Percentiles rank a stretch among this genome's conserved stretches.
Evolutionary conservation across 495 filamentous ascomycete genomes (phyloP).

Genomic region (Corynascus novoguineensis): DNA sequence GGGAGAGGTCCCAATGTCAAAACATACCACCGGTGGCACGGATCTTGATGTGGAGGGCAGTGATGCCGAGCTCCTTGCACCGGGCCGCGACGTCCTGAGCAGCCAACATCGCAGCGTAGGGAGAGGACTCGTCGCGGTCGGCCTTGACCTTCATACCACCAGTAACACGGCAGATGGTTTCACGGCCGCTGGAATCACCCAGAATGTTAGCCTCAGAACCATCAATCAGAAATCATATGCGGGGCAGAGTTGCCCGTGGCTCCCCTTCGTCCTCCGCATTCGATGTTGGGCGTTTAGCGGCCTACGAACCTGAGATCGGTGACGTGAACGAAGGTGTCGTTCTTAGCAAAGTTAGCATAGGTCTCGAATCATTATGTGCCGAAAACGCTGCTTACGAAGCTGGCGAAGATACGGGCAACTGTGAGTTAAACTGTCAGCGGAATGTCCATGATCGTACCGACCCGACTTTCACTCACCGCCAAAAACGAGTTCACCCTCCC

Average conservation of each 20-base stretch:
- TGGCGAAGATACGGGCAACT: constrained; percentile 98
- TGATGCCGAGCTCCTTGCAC: constrained; percentile 99
- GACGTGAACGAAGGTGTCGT: constrained; percentile 80
- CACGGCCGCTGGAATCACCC: constrained; percentile 83
- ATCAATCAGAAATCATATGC: constrained; percentile 11
- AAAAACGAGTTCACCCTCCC: constrained; percentile 86
- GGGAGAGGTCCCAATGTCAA: background rate
- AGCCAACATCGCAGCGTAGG: constrained; percentile 99
- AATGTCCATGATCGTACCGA: background rate
- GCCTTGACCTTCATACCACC: constrained; percentile 99
- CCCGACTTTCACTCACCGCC: constrained; percentile 42
- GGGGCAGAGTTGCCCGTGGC: constrained; percentile 10
- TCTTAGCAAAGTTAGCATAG: constrained; percentile 6
- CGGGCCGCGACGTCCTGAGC: constrained; percentile 89
- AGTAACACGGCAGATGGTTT: constrained; percentile 99
- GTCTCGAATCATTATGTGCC: background rate
- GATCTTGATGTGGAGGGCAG: constrained; percentile 99
- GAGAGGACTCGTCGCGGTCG: constrained; percentile 98
- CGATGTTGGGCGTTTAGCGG: constrained; percentile 21
- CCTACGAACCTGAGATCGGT: constrained; percentile 91
- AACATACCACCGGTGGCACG: constrained; percentile 88
- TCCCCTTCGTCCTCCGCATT: constrained; percentile 4
- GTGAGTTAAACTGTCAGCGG: constrained; percentile 7
- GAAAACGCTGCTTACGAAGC: constrained; percentile 34
- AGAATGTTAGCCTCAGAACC: constrained; percentile 56